These are phyloP conservation scores for Lyophyllum atratum DNA, from an alignment of 768 basidiomycete genomes.

Conservation along the genomic window DNA sequence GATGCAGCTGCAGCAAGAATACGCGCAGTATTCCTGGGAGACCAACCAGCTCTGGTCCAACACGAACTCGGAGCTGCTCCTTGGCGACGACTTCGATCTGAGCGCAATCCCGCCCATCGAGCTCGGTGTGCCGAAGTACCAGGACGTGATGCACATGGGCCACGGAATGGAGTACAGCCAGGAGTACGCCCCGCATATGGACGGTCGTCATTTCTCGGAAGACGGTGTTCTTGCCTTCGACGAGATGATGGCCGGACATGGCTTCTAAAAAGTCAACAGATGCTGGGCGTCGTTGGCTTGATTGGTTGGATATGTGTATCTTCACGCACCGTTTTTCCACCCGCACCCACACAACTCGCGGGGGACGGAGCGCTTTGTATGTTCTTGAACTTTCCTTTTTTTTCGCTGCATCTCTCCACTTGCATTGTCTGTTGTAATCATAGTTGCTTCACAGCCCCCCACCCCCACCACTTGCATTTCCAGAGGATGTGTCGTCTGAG, in stretches of 20 bases:
- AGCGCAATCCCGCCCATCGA: constrained; percentile 65
- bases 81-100: constrained; percentile 69
- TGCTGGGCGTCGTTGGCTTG: constrained; percentile 38
- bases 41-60: constrained; percentile 32
- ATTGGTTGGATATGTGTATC: constrained; percentile 31
- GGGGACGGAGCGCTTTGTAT: not conserved
- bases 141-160: constrained; percentile 26
- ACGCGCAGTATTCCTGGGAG: constrained; percentile 39
- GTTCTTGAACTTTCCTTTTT: not conserved
- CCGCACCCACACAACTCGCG: not conserved
- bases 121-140: constrained; percentile 51
- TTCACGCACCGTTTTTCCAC: constrained; percentile 18
- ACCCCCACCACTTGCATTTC: constrained; percentile 7
- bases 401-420: not conserved
- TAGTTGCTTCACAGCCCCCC: constrained; percentile 25
- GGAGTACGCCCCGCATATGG: constrained; percentile 32
- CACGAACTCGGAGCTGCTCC: constrained; percentile 36
- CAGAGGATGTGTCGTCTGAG: constrained; percentile 36
- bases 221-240: constrained; percentile 38
- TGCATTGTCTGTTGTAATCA: constrained; percentile 34
- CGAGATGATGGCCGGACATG: constrained; percentile 41
- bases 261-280: constrained; percentile 25
- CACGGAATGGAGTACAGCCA: constrained; percentile 24
- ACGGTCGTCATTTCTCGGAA: constrained; percentile 23
- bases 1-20: constrained; percentile 41